Conservation (phyloP, 176 grass and related monocot species). For the Hordeum marinum region DNA sequence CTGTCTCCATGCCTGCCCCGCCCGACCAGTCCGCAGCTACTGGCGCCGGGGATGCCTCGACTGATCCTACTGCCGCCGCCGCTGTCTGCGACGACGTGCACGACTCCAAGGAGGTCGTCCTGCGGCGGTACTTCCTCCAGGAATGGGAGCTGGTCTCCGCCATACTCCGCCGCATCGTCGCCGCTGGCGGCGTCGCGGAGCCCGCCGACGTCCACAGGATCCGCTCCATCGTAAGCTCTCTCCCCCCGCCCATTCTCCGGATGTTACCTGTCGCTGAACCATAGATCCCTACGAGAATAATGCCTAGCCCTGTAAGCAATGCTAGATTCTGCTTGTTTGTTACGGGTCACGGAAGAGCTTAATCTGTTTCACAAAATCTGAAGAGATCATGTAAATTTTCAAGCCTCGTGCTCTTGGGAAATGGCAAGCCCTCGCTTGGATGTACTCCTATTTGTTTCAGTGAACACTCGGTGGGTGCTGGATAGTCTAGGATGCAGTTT, state of each 20-base stretch:
- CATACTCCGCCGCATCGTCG: slow-evolving; percentile 62
- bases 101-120: slow-evolving; percentile 74
- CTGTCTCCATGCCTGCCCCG: not conserved
- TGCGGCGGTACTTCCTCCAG: slow-evolving; percentile 82
- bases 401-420: not conserved
- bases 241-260: not conserved
- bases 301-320: not conserved
- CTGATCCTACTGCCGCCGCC: slow-evolving; percentile 22
- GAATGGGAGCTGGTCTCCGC: slow-evolving; percentile 70
- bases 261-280: slow-evolving; percentile 10
- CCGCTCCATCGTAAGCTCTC: slow-evolving; percentile 75
- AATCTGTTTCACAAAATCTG: slow-evolving; percentile 18
- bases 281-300: slow-evolving; percentile 13
- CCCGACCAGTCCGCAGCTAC: not conserved
- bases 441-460: not conserved
- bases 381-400: not conserved
- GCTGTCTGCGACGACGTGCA: slow-evolving; percentile 46
- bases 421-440: not conserved
- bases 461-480: not conserved
- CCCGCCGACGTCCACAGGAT: slow-evolving; percentile 69
- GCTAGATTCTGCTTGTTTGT: slow-evolving; percentile 1
- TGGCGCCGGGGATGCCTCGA: slow-evolving; percentile 7
- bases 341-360: not conserved
- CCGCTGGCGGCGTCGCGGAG: slow-evolving; percentile 42
- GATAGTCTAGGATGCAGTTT: not conserved